phyloP scores from a whole-genome alignment of 2,329 filamentous ascomycete species.

The Cytospora chrysosperma region DNA sequence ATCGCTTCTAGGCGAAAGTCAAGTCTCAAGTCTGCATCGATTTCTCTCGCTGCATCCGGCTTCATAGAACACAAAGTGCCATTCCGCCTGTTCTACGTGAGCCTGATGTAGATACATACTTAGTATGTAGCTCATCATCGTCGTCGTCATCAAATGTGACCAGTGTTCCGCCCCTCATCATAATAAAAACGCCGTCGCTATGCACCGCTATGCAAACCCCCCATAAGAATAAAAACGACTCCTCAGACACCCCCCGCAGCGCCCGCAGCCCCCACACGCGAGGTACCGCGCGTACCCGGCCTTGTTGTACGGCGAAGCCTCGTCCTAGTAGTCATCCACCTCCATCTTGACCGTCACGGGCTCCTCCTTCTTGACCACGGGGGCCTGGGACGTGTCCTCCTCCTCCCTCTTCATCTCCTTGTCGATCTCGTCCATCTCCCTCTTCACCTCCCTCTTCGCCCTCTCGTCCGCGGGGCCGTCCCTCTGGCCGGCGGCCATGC shows the following conservation, averaged over 20 bases:
- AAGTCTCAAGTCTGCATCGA: slow-evolving; percentile 21
- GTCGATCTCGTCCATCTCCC: slow-evolving; percentile 32
- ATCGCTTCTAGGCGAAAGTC: not conserved
- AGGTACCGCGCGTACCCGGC: not conserved
- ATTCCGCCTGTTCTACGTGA: not conserved
- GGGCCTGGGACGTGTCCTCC: slow-evolving; percentile 49
- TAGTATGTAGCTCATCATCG: not conserved
- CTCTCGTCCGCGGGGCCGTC: slow-evolving; percentile 31
- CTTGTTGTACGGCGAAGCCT: not conserved
- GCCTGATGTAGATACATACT: no score
- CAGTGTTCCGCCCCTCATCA: not conserved
- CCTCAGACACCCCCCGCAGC: slow-evolving; percentile 7
- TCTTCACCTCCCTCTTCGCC: slow-evolving; percentile 37
- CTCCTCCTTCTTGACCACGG: slow-evolving; percentile 33
- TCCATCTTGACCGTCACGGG: slow-evolving; percentile 43
- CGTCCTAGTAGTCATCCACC: slow-evolving; percentile 43
- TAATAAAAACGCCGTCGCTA: slow-evolving; percentile 28
- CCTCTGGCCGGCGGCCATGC: slow-evolving; percentile 29
- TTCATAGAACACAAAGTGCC: not conserved
- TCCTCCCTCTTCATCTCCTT: slow-evolving; percentile 51
- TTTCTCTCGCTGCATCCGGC: not conserved
- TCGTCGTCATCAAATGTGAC: not conserved
- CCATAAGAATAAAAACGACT: slow-evolving; percentile 4
- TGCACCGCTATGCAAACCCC: slow-evolving; percentile 28
- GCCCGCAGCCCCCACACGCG: not conserved